Evolutionary conservation across 805 yeast species (phyloP).

Genomic region (Zygoascus biomembranicola): DNA sequence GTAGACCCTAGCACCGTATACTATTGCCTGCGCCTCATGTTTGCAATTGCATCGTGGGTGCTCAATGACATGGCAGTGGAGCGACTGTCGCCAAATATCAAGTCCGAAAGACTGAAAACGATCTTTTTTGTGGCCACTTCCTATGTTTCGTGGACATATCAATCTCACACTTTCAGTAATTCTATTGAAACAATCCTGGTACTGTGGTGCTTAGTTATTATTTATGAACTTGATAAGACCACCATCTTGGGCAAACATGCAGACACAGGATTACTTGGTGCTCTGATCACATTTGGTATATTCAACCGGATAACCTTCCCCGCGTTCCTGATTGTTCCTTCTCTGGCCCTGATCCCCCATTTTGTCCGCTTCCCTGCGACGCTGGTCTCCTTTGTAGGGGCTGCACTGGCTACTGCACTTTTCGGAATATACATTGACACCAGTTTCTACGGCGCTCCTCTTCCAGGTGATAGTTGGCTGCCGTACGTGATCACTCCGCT

Average conservation of each 20-base stretch:
- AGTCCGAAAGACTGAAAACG: constrained; percentile 37
- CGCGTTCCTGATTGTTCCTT: constrained; percentile 65
- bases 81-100: constrained; percentile 37
- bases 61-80: constrained; percentile 37
- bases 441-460: constrained; percentile 23
- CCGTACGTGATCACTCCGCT: constrained; percentile 54
- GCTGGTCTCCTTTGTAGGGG: constrained; percentile 25
- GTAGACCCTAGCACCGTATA: constrained; percentile 44
- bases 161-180: constrained; percentile 86
- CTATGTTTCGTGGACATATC: constrained; percentile 70
- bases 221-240: constrained; percentile 31
- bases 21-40: constrained; percentile 45
- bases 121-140: constrained; percentile 41
- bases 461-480: not conserved
- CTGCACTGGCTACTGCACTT: constrained; percentile 32
- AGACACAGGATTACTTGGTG: constrained; percentile 40
- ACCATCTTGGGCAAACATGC: constrained; percentile 22
- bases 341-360: constrained; percentile 37
- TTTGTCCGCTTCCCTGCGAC: constrained; percentile 31
- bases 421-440: constrained; percentile 51
- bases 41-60: constrained; percentile 31
- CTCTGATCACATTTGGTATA: constrained; percentile 52
- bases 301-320: constrained; percentile 83
- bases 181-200: constrained; percentile 56
- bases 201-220: constrained; percentile 41